Evolutionary conservation across 306 rosid species (phyloP).

Genomic region (Cicer bijugum): DNA sequence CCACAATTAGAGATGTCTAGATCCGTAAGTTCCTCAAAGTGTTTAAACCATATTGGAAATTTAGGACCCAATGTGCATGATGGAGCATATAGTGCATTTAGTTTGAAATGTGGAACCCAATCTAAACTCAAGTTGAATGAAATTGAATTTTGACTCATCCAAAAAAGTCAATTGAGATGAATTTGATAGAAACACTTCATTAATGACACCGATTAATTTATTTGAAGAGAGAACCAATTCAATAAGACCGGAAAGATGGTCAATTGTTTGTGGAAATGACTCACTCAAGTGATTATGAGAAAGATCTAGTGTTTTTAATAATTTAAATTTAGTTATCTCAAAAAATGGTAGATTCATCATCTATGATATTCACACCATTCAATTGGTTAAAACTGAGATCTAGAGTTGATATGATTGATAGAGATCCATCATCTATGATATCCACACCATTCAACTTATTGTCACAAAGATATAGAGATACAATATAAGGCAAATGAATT

Average conservation of each 20-base stretch:
- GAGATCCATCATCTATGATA: not conserved
- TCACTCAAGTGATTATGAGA: slow-evolving; percentile 29
- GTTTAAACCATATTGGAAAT: slow-evolving; percentile 54
- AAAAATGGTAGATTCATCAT: not conserved
- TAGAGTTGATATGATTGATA: not conserved
- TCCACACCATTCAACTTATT: not conserved
- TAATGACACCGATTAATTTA: slow-evolving; percentile 18
- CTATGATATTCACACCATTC: too few relatives aligned
- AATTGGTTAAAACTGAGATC: slow-evolving; percentile 7
- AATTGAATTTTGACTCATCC: slow-evolving; percentile 1
- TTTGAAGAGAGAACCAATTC: not conserved
- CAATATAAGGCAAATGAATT: not conserved
- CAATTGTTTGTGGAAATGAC: slow-evolving; percentile 10
- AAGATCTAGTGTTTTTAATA: not conserved
- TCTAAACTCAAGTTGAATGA: slow-evolving; percentile 42
- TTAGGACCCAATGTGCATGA: slow-evolving; percentile 45
- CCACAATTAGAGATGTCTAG: slow-evolving; percentile 10
- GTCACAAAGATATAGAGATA: not conserved
- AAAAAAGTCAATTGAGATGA: not conserved
- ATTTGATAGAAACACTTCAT: slow-evolving; percentile 40
- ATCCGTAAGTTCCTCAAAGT: not conserved
- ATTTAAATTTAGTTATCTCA: not conserved
- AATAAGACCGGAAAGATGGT: slow-evolving; percentile 23
- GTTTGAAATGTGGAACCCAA: slow-evolving; percentile 48
- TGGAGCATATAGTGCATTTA: fast-evolving